phyloP scores from a whole-genome alignment of 306 rosid species.

The Calophaca sinica region DNA sequence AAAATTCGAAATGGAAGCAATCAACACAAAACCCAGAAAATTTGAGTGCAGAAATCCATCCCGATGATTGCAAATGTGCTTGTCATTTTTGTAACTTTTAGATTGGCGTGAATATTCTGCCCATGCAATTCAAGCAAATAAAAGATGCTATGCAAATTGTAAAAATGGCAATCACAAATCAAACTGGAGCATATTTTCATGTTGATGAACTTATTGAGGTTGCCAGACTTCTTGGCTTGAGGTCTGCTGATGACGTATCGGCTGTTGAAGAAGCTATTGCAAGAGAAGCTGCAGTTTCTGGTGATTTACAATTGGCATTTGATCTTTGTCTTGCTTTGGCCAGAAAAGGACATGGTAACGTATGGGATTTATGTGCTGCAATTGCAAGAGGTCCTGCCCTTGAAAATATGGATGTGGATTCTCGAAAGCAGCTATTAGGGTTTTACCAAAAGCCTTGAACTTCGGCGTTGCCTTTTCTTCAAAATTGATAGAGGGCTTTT shows the following conservation, averaged over 20 bases:
- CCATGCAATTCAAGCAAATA: conserved; percentile 95
- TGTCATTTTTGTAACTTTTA: too few relatives aligned
- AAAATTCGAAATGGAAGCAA: too few relatives aligned
- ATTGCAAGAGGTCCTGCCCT: conserved; percentile 99
- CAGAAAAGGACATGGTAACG: conserved; percentile 84
- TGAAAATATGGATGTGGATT: conserved; percentile 86
- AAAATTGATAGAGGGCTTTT: too few relatives aligned
- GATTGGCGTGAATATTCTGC: conserved; percentile 95
- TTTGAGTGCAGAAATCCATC: too few relatives aligned
- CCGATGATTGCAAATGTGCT: too few relatives aligned
- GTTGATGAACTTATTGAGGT: conserved; percentile 94
- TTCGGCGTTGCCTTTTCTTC: too few relatives aligned
- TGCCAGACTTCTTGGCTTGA: conserved; percentile 90
- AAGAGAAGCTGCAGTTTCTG: conserved; percentile 99
- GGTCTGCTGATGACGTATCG: conserved; percentile 77
- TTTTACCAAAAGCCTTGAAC: too few relatives aligned
- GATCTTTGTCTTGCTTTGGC: conserved; percentile 95
- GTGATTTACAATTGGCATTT: conserved; percentile 97
- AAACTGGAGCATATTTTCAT: conserved; percentile 91
- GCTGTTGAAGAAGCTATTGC: conserved; percentile 97
- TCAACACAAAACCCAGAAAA: too few relatives aligned
- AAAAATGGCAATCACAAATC: conserved; percentile 85
- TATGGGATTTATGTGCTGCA: conserved; percentile 99
- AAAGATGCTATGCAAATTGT: conserved; percentile 93
- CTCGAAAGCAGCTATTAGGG: conserved; percentile 90